Percentiles rank a stretch among this genome's conserved stretches.
These are phyloP conservation scores for Ganoderma lingzhi DNA, from an alignment of 1,284 basidiomycete species.

Conservation along the genomic window DNA sequence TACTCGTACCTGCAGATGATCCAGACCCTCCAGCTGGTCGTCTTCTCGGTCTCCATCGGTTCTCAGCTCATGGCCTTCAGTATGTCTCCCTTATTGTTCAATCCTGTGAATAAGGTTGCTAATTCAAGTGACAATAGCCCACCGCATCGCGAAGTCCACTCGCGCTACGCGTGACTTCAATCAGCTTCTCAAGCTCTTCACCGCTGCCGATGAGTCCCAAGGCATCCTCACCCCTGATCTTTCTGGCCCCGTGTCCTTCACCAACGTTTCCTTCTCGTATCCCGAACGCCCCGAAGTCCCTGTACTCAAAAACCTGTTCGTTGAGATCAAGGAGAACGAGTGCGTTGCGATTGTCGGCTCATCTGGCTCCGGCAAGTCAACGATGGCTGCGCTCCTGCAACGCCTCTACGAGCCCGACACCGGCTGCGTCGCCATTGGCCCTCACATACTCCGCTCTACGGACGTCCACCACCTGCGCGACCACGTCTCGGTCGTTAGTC, in stretches of 20 bases:
- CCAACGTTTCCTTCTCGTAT: constrained; percentile 83
- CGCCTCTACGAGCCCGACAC: constrained; percentile 82
- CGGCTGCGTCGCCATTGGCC: constrained; percentile 71
- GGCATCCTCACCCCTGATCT: constrained; percentile 75
- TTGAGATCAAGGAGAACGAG: constrained; percentile 76
- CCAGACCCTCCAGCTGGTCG: constrained; percentile 89
- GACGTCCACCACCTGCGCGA: constrained; percentile 82
- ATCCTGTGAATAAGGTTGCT: constrained; percentile 17
- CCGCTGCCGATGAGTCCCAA: constrained; percentile 70
- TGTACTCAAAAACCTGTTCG: constrained; percentile 72
- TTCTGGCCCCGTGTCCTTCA: constrained; percentile 71
- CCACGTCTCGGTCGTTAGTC: constrained; percentile 87
- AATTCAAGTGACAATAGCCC: constrained; percentile 49
- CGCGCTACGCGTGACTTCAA: constrained; percentile 86
- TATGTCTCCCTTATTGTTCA: constrained; percentile 51
- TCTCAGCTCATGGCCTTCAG: constrained; percentile 90
- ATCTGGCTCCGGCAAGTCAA: constrained; percentile 92
- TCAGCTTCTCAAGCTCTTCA: constrained; percentile 67
- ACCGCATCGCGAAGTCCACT: constrained; percentile 81
- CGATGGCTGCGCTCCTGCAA: constrained; percentile 84
- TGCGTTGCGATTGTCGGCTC: constrained; percentile 89
- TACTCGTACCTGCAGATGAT: constrained; percentile 92
- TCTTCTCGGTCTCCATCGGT: constrained; percentile 94
- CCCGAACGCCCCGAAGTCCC: constrained; percentile 79
- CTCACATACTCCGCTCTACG: constrained; percentile 57